Evolutionary conservation across 345 rosid genomes (phyloP).

Genomic region (Salix purpurea): DNA sequence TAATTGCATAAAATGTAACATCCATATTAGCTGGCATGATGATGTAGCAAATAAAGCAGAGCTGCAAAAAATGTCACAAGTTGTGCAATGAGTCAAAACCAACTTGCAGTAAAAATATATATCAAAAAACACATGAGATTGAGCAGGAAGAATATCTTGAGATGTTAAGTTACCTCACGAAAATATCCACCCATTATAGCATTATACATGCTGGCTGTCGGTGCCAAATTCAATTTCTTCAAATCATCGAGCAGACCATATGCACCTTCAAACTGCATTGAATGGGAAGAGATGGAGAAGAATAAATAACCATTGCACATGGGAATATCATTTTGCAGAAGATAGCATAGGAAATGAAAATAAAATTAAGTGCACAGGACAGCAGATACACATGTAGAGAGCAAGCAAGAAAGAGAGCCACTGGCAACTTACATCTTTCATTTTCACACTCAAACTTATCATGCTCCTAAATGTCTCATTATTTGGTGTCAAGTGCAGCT

Average conservation of each 20-base stretch:
- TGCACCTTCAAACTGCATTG: slow-evolving; percentile 70
- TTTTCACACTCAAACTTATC: slow-evolving; percentile 60
- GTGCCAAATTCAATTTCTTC: slow-evolving; percentile 53
- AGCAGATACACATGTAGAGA: not conserved
- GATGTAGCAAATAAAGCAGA: not conserved
- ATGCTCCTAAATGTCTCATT: slow-evolving; percentile 60
- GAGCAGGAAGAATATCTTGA: slow-evolving; percentile 4
- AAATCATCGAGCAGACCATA: slow-evolving; percentile 56
- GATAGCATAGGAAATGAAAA: slow-evolving; percentile 8
- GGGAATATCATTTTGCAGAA: not conserved
- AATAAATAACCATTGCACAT: not conserved
- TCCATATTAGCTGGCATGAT: not conserved
- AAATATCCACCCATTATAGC: slow-evolving; percentile 70
- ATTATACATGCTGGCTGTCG: slow-evolving; percentile 66
- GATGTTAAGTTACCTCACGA: slow-evolving; percentile 51
- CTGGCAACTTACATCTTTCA: slow-evolving; percentile 69
- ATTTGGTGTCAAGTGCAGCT: slow-evolving; percentile 53
- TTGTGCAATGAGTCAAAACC: not conserved
- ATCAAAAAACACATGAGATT: not conserved
- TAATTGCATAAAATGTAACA: not conserved
- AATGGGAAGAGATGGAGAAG: not conserved
- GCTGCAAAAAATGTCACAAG: not conserved
- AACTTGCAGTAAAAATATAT: not conserved
- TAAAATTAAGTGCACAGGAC: not conserved
- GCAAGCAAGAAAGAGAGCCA: not conserved